Conservation (phyloP, 2,329 filamentous ascomycete genomes). For the Periglandula ipomoeae region DNA sequence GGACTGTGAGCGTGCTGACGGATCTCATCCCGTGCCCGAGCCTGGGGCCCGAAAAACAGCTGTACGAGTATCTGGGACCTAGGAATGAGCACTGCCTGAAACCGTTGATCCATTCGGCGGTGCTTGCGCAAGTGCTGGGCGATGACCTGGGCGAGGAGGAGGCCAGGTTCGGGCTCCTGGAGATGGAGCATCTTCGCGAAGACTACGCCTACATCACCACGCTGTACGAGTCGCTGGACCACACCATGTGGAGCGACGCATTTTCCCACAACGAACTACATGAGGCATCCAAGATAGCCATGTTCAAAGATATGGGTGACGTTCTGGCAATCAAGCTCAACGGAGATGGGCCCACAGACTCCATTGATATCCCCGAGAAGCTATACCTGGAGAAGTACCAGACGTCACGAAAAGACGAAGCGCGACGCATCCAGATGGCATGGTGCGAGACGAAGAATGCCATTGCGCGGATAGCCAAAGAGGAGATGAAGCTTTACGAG, state of each 20-base stretch:
- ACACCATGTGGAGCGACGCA: conserved; percentile 37
- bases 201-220: conserved; percentile 31
- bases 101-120: conserved; percentile 25
- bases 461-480: conserved; percentile 14
- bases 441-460: conserved; percentile 24
- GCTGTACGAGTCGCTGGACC: conserved; percentile 39
- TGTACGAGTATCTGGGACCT: conserved; percentile 34
- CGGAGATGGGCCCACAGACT: conserved; percentile 30
- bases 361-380: conserved; percentile 39
- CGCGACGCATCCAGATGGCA: conserved; percentile 33
- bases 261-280: conserved; percentile 27
- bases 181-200: conserved; percentile 27
- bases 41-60: conserved; percentile 29
- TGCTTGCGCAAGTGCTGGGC: conserved; percentile 19
- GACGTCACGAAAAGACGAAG: conserved; percentile 33
- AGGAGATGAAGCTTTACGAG: conserved; percentile 18
- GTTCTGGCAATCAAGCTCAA: conserved; percentile 39
- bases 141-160: conserved; percentile 23
- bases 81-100: conserved; percentile 16
- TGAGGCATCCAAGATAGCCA: conserved; percentile 30
- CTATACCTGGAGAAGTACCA: conserved; percentile 49
- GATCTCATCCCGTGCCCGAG: conserved; percentile 25
- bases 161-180: conserved; percentile 32
- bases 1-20: conserved; percentile 40
- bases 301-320: conserved; percentile 38